Evolutionary conservation across 2,329 filamentous ascomycete genomes (phyloP).

Genomic region (Claviceps africana): DNA sequence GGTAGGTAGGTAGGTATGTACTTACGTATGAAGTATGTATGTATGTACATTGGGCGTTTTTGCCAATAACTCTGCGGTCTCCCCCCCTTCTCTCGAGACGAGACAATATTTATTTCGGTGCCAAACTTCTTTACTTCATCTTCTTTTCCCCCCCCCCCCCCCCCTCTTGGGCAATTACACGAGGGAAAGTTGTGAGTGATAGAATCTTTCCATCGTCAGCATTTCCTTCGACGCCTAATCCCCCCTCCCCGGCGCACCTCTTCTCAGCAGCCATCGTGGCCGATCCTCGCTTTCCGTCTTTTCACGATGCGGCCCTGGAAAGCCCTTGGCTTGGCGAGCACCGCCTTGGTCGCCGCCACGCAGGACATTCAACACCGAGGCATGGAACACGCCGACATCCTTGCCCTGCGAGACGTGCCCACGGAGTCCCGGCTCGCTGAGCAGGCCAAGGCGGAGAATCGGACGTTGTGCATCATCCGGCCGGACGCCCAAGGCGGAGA

Average conservation of each 20-base stretch:
- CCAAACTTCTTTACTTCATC: background rate
- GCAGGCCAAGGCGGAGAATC: conserved; percentile 9
- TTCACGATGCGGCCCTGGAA: background rate
- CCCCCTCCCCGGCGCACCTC: too few species aligned
- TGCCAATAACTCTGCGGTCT: background rate
- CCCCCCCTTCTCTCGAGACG: background rate
- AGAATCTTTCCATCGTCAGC: background rate
- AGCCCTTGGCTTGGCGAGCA: background rate
- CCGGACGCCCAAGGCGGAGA: conserved; percentile 15
- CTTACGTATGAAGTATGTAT: too few species aligned
- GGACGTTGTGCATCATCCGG: conserved; percentile 16
- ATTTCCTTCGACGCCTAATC: too few species aligned
- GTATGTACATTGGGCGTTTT: background rate
- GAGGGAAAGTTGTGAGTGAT: background rate
- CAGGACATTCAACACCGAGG: conserved; percentile 1
- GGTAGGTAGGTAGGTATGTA: too few species aligned
- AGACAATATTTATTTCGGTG: background rate
- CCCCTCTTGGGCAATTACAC: background rate
- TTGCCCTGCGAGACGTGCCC: background rate
- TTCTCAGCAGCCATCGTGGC: background rate
- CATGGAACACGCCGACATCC: background rate
- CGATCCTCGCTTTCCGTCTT: background rate
- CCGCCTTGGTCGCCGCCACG: background rate
- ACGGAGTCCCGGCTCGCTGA: background rate
- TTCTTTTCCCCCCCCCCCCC: background rate